A percentile compares a stretch with the other conserved stretches of the same genome.
Conservation (phyloP, 164 flowering plant genomes). For the Buxus sempervirens region DNA sequence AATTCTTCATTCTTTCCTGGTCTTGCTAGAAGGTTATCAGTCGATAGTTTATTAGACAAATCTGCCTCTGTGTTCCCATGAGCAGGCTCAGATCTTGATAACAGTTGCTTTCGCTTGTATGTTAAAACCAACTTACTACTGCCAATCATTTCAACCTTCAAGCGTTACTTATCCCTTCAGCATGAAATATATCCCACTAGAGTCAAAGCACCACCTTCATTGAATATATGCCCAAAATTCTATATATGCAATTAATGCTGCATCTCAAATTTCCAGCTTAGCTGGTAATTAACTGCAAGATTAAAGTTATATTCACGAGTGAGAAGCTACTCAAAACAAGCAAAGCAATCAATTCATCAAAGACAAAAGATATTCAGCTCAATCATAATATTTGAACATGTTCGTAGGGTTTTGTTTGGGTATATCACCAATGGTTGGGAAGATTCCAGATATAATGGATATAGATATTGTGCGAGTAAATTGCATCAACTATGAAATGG, state of each 20-base stretch:
- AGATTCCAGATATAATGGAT: neutral
- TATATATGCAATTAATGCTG: neutral
- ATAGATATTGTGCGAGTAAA: too few species aligned
- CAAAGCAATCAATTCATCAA: neutral
- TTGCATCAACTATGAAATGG: too few species aligned
- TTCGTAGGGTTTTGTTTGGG: neutral
- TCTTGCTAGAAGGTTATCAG: constrained; percentile 1
- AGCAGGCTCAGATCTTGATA: constrained; percentile 3
- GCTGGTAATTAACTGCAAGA: neutral
- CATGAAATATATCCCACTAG: constrained; percentile 1
- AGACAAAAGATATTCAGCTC: neutral
- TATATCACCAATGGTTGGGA: neutral
- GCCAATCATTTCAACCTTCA: constrained; percentile 23
- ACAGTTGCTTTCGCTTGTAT: constrained; percentile 23
- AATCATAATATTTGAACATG: neutral
- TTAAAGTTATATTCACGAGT: neutral
- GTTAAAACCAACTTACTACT: constrained; percentile 22
- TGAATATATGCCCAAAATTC: constrained; percentile 1
- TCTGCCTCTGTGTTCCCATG: neutral
- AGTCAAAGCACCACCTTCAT: neutral
- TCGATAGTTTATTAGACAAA: constrained; percentile 1
- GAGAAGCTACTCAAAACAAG: neutral
- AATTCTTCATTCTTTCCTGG: constrained; percentile 8
- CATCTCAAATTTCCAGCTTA: neutral
- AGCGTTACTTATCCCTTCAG: constrained; percentile 2